phyloP scores from a whole-genome alignment of 2,329 filamentous ascomycete species.

The Rhinocladiella mackenziei region DNA sequence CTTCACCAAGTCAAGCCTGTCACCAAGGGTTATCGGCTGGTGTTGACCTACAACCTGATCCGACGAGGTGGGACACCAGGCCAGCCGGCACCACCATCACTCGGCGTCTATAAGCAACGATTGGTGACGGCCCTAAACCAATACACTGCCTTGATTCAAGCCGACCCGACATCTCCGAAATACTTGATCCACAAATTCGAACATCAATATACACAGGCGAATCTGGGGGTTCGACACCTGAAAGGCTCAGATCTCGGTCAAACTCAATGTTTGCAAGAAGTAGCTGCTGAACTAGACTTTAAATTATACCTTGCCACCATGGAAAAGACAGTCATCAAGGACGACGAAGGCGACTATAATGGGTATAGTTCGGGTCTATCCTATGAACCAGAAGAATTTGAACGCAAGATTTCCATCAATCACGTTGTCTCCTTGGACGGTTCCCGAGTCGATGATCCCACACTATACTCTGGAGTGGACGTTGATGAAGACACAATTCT shows the following conservation, averaged over 20 bases:
- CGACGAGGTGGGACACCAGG: slow-evolving; percentile 18
- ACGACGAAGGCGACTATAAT: slow-evolving; percentile 27
- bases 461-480: background rate
- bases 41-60: slow-evolving; percentile 53
- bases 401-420: slow-evolving; percentile 1
- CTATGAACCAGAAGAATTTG: slow-evolving; percentile 6
- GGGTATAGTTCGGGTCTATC: too few species aligned
- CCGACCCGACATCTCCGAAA: slow-evolving; percentile 7
- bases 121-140: slow-evolving; percentile 2
- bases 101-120: background rate
- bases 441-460: slow-evolving; percentile 4
- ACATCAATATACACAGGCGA: slow-evolving; percentile 30
- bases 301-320: slow-evolving; percentile 30
- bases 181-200: slow-evolving; percentile 28
- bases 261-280: slow-evolving; percentile 21
- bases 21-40: slow-evolving; percentile 47
- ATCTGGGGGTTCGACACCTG: slow-evolving; percentile 24
- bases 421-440: slow-evolving; percentile 11
- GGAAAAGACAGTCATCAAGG: slow-evolving; percentile 22
- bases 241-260: slow-evolving; percentile 29
- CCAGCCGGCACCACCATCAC: background rate
- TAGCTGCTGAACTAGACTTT: slow-evolving; percentile 23
- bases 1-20: slow-evolving; percentile 50
- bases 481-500: slow-evolving; percentile 8
- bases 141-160: background rate